These are phyloP conservation scores for Debaryomyces hansenii DNA, from an alignment of 805 yeast species.

Conservation along the genomic window DNA sequence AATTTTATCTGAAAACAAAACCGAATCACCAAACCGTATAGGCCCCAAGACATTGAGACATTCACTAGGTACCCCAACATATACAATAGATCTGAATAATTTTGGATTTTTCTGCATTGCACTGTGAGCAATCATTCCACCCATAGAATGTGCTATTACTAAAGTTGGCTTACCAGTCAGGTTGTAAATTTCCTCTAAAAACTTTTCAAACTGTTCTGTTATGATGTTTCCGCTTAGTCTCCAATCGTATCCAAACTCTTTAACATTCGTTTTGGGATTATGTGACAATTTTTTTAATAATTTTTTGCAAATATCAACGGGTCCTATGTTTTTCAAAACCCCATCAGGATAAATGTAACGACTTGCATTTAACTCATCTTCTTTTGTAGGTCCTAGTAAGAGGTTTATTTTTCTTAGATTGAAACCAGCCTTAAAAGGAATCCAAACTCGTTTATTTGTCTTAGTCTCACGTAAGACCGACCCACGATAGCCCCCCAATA, in stretches of 20 bases:
- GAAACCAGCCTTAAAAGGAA: conserved; percentile 83
- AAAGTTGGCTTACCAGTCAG: conserved; percentile 58
- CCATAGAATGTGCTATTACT: conserved; percentile 92
- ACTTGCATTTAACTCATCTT: conserved; percentile 62
- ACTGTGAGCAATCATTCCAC: conserved; percentile 83
- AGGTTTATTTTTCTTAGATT: conserved; percentile 69
- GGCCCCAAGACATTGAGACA: conserved; percentile 90
- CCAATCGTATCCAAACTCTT: conserved; percentile 94
- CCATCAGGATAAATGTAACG: conserved; percentile 68
- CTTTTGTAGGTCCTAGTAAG: conserved; percentile 67
- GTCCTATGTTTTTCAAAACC: conserved; percentile 79
- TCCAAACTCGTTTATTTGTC: conserved; percentile 75
- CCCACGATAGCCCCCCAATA: conserved; percentile 90
- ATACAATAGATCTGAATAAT: conserved; percentile 71
- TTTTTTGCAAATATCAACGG: conserved; percentile 72
- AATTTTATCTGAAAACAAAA: conserved; percentile 69
- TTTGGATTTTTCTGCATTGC: conserved; percentile 68
- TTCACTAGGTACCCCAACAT: conserved; percentile 81
- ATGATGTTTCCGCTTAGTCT: conserved; percentile 65
- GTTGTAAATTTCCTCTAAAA: conserved; percentile 45
- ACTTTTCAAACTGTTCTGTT: conserved; percentile 51
- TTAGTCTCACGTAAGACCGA: conserved; percentile 65
- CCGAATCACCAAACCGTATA: conserved; percentile 75
- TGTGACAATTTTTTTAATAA: conserved; percentile 52
- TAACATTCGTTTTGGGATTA: conserved; percentile 61